A percentile compares a stretch with the other conserved stretches of the same genome.
Conservation (phyloP, 108 stramenopile genomes). For the Hondaea fermentalgiana region DNA sequence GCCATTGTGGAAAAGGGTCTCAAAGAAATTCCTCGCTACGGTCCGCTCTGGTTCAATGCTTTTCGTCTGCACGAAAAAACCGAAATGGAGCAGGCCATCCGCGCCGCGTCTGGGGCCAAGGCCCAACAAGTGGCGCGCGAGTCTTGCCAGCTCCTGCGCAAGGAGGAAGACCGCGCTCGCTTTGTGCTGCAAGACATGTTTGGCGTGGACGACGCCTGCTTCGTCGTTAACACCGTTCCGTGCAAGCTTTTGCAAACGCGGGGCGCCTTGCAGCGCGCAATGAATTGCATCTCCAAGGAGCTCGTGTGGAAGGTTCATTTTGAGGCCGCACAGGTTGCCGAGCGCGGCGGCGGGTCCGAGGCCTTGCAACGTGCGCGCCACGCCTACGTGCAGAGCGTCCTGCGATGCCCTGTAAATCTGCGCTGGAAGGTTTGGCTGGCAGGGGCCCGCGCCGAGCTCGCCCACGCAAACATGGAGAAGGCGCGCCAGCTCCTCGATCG, state of each 20-base stretch:
- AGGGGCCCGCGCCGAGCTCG: constrained; percentile 83
- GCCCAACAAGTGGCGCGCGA: neutral
- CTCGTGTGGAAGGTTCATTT: constrained; percentile 90
- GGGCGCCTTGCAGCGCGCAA: constrained; percentile 68
- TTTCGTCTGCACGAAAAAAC: constrained; percentile 68
- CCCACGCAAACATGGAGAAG: constrained; percentile 58
- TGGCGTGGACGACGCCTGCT: neutral
- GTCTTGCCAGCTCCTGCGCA: neutral
- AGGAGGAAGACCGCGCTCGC: neutral
- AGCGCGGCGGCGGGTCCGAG: constrained; percentile 63
- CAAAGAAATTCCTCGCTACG: constrained; percentile 79
- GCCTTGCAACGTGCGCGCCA: constrained; percentile 43
- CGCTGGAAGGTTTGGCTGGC: constrained; percentile 92
- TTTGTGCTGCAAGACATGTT: neutral
- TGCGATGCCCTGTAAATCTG: constrained; percentile 75
- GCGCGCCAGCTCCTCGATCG: constrained; percentile 71
- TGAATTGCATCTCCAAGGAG: constrained; percentile 74
- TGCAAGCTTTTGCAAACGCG: constrained; percentile 56
- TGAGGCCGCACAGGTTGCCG: constrained; percentile 81
- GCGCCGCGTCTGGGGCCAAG: neutral
- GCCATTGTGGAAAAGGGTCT: constrained; percentile 82
- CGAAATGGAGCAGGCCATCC: constrained; percentile 23
- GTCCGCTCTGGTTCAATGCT: constrained; percentile 92
- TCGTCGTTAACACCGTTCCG: neutral
- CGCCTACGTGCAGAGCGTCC: constrained; percentile 67